Percentiles rank a stretch among this genome's conserved stretches.
phyloP scores from a whole-genome alignment of 2,329 filamentous ascomycete genomes.

The Fusarium vanettenii region DNA sequence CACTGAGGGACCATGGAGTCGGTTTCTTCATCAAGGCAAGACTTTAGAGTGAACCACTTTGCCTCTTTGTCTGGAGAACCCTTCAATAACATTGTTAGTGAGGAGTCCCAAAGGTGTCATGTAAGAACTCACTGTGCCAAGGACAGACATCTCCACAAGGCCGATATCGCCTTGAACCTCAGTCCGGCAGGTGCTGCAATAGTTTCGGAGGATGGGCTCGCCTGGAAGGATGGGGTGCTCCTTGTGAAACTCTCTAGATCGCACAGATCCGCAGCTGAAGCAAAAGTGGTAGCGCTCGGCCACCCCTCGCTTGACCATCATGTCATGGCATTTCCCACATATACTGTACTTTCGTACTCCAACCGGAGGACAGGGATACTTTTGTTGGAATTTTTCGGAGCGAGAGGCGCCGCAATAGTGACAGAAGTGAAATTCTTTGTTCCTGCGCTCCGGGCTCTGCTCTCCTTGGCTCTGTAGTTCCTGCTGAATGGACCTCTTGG shows the following conservation, averaged over 20 bases:
- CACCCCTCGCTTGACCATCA: constrained; percentile 35
- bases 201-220: constrained; percentile 46
- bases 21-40: constrained; percentile 19
- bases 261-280: constrained; percentile 53
- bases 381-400: constrained; percentile 50
- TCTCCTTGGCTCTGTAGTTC: constrained; percentile 13
- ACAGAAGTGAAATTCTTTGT: constrained; percentile 48
- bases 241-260: constrained; percentile 54
- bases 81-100: constrained; percentile 18
- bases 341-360: constrained; percentile 47
- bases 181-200: constrained; percentile 45
- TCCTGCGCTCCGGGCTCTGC: constrained; percentile 31
- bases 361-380: constrained; percentile 44
- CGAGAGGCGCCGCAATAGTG: constrained; percentile 51
- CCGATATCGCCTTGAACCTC: constrained; percentile 40
- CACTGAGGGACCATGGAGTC: constrained; percentile 21
- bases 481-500: background rate
- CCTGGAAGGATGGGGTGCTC: constrained; percentile 39
- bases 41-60: background rate
- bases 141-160: constrained; percentile 42
- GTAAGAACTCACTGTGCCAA: constrained; percentile 39
- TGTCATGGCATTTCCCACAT: constrained; percentile 49
- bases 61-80: background rate
- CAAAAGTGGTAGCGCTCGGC: constrained; percentile 54
- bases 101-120: background rate